Conservation (phyloP, 176 grass and related monocot species). For the Ananas comosus region DNA sequence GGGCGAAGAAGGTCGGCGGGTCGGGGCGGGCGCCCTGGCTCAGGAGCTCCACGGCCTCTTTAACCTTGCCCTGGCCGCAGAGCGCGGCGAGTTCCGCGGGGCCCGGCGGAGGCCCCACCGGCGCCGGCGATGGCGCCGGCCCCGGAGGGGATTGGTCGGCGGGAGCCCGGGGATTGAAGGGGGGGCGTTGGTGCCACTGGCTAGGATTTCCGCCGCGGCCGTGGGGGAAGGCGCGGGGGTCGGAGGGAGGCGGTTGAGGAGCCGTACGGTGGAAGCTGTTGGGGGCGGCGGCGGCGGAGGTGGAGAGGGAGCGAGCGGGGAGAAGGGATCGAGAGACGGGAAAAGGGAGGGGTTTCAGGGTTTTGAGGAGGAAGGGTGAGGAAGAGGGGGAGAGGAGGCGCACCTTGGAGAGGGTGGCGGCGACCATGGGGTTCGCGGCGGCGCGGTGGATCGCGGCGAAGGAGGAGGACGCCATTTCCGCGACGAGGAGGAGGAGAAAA, state of each 20-base stretch:
- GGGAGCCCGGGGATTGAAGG: background rate
- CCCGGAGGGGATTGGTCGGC: constrained; percentile 12
- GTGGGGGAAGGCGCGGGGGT: constrained; percentile 7
- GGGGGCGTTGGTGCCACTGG: constrained; percentile 15
- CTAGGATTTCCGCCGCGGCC: background rate
- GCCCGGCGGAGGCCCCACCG: constrained; percentile 2
- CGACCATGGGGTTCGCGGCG: background rate
- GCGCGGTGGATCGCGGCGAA: constrained; percentile 2
- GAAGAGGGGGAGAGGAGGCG: constrained; percentile 1
- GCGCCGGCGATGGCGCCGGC: background rate
- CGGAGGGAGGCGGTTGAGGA: background rate
- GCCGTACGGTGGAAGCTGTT: constrained; percentile 12
- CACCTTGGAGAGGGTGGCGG: background rate
- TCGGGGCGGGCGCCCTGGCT: constrained; percentile 45
- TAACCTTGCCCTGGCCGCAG: constrained; percentile 45
- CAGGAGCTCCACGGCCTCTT: constrained; percentile 66
- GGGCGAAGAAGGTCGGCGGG: constrained; percentile 39
- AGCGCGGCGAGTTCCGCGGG: constrained; percentile 39
- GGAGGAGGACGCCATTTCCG: background rate
- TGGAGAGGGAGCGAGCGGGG: constrained; percentile 16
- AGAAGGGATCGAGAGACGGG: constrained; percentile 32
- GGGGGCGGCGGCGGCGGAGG: constrained; percentile 24
- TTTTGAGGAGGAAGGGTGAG: background rate
- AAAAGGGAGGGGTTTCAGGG: constrained; percentile 23
- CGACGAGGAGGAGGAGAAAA: background rate